These are phyloP conservation scores for Emericellopsis cladophorae DNA, from an alignment of 2,329 filamentous ascomycete genomes.

Conservation along the genomic window DNA sequence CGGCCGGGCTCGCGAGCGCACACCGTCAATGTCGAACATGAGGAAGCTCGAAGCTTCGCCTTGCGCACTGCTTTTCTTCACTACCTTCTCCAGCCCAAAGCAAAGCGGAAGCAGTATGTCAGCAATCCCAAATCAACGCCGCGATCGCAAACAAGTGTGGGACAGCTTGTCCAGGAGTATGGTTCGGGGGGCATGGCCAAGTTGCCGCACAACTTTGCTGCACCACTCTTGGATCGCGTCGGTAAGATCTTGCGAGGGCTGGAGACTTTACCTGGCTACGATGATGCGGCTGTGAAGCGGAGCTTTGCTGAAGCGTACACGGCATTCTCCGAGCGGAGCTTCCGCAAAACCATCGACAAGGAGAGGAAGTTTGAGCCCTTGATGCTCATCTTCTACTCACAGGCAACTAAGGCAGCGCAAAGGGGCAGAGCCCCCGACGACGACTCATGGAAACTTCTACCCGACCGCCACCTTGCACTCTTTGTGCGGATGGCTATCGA, in stretches of 20 bases:
- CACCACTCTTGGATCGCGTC: slow-evolving; percentile 54
- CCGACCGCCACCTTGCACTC: slow-evolving; percentile 86
- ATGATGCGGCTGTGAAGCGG: slow-evolving; percentile 80
- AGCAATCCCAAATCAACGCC: slow-evolving; percentile 48
- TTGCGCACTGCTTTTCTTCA: slow-evolving; percentile 83
- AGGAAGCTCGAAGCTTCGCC: slow-evolving; percentile 85
- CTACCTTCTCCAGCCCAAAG: slow-evolving; percentile 83
- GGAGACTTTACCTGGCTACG: slow-evolving; percentile 78
- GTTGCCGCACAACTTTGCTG: slow-evolving; percentile 42
- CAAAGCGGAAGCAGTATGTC: slow-evolving; percentile 82
- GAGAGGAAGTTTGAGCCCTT: slow-evolving; percentile 87
- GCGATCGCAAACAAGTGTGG: slow-evolving; percentile 58
- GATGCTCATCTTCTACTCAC: slow-evolving; percentile 91
- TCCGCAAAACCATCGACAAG: slow-evolving; percentile 86
- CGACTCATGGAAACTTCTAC: slow-evolving; percentile 80
- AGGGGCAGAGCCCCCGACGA: slow-evolving; percentile 65
- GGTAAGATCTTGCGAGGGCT: slow-evolving; percentile 69
- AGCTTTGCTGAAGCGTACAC: slow-evolving; percentile 94
- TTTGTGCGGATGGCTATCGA: slow-evolving; percentile 79
- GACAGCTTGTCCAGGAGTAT: slow-evolving; percentile 84
- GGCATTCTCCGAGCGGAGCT: slow-evolving; percentile 76
- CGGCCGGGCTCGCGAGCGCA: slow-evolving; percentile 33
- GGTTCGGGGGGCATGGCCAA: slow-evolving; percentile 36
- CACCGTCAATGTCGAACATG: slow-evolving; percentile 40
- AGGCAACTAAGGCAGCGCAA: slow-evolving; percentile 75